phyloP scores from a whole-genome alignment of 2,329 filamentous ascomycete genomes.

The Aschersonia sp. region DNA sequence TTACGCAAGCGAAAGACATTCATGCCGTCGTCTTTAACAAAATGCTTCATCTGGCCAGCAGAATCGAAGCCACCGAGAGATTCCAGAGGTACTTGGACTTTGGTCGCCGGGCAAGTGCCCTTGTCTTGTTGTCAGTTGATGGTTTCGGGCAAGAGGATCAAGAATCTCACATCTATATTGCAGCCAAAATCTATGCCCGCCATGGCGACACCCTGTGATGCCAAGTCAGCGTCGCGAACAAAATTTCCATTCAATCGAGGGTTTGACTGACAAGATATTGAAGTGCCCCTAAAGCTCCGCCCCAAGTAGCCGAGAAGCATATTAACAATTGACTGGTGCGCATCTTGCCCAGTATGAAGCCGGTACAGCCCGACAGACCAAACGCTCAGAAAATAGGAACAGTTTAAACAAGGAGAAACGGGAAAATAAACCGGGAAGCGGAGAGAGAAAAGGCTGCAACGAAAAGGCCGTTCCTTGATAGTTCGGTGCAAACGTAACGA shows the following conservation, averaged over 20 bases:
- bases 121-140: conserved; percentile 6
- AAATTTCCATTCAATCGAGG: background rate
- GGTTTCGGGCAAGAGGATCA: background rate
- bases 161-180: conserved; percentile 23
- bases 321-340: background rate
- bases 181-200: conserved; percentile 34
- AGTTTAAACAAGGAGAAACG: background rate
- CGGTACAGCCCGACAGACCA: background rate
- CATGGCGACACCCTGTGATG: conserved; percentile 43
- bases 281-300: background rate
- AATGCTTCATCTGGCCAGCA: conserved; percentile 41
- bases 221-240: conserved; percentile 23
- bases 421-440: too few relatives aligned
- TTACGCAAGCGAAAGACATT: conserved; percentile 40
- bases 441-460: too few relatives aligned
- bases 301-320: background rate
- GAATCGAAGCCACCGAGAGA: conserved; percentile 21
- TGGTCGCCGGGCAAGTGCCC: conserved; percentile 22
- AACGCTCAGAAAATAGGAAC: background rate
- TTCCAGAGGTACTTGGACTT: conserved; percentile 19
- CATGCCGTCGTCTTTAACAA: conserved; percentile 32
- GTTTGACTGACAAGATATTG: background rate
- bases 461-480: too few relatives aligned
- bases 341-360: background rate
- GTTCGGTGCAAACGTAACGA: too few relatives aligned